phyloP scores from a whole-genome alignment of 257 asterid genomes.

The Solanum bukasovii region DNA sequence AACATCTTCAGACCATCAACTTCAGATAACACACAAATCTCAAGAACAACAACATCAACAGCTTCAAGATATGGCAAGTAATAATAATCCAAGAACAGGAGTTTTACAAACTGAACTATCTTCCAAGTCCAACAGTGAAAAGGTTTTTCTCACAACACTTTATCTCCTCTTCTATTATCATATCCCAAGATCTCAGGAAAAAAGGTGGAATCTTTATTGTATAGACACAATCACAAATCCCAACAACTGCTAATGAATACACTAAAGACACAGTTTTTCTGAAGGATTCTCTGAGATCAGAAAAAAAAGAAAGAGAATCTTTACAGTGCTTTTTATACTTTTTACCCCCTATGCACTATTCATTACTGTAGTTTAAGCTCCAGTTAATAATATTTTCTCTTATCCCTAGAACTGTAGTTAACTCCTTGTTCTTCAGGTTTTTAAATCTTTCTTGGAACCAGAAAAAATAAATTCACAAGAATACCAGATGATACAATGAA shows the following conservation, averaged over 20 bases:
- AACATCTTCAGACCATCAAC: slow-evolving; percentile 22
- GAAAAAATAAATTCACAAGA: slow-evolving; percentile 1
- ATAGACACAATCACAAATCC: slow-evolving; percentile 18
- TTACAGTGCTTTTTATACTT: slow-evolving; percentile 20
- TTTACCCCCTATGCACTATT: neutral
- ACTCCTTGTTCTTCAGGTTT: slow-evolving; percentile 4
- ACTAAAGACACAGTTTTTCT: slow-evolving; percentile 10
- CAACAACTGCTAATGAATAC: slow-evolving; percentile 22
- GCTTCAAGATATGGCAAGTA: slow-evolving; percentile 16
- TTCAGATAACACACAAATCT: slow-evolving; percentile 15
- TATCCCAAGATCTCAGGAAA: slow-evolving; percentile 25
- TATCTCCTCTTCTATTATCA: slow-evolving; percentile 3
- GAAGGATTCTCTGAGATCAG: slow-evolving; percentile 39
- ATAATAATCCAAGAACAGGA: slow-evolving; percentile 20
- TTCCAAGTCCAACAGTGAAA: slow-evolving; percentile 40
- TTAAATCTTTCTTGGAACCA: slow-evolving; percentile 26
- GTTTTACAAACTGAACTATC: slow-evolving; percentile 23
- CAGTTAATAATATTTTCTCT: slow-evolving; percentile 35
- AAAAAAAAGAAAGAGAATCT: slow-evolving; percentile 37
- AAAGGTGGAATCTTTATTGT: slow-evolving; percentile 15
- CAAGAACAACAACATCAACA: neutral
- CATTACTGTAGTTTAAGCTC: slow-evolving; percentile 28
- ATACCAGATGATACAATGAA: neutral
- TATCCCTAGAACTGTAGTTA: slow-evolving; percentile 57
- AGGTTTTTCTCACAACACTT: slow-evolving; percentile 27